These are phyloP conservation scores for Trichosporon sp. DNA, from an alignment of 1,284 basidiomycete genomes.

Conservation along the genomic window DNA sequence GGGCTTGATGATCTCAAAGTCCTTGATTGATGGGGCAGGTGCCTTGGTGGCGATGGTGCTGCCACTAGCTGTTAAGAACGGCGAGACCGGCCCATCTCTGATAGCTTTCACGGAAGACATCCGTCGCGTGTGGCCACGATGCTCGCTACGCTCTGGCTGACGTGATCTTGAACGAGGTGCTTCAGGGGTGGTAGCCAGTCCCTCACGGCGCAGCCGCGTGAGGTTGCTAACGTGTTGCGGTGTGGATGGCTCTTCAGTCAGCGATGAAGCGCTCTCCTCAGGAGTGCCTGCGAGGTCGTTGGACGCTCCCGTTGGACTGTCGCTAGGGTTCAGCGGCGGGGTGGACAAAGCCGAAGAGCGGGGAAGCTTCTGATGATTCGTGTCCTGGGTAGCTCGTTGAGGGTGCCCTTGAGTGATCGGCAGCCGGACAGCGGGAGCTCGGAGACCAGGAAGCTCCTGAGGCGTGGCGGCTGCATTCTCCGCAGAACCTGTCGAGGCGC, in stretches of 20 bases:
- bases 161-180: background rate
- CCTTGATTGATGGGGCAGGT: conserved; percentile 76
- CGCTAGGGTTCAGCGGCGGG: background rate
- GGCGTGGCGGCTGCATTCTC: background rate
- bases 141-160: background rate
- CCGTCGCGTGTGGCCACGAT: background rate
- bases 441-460: background rate
- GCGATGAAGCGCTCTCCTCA: background rate
- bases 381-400: conserved; percentile 15
- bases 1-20: conserved; percentile 99
- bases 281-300: conserved; percentile 5
- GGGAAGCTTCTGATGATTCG: background rate
- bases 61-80: conserved; percentile 71
- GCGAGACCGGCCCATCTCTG: conserved; percentile 66
- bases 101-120: conserved; percentile 15
- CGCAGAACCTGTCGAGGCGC: background rate
- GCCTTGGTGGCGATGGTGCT: background rate
- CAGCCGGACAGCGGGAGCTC: conserved; percentile 37
- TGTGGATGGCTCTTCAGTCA: background rate
- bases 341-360: no score
- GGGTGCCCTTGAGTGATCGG: conserved; percentile 44
- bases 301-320: no score
- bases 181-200: background rate
- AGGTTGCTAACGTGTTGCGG: background rate
- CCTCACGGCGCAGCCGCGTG: background rate